Evolutionary conservation across 1,284 basidiomycete genomes (phyloP).

Genomic region (Cryptococcus sp.): DNA sequence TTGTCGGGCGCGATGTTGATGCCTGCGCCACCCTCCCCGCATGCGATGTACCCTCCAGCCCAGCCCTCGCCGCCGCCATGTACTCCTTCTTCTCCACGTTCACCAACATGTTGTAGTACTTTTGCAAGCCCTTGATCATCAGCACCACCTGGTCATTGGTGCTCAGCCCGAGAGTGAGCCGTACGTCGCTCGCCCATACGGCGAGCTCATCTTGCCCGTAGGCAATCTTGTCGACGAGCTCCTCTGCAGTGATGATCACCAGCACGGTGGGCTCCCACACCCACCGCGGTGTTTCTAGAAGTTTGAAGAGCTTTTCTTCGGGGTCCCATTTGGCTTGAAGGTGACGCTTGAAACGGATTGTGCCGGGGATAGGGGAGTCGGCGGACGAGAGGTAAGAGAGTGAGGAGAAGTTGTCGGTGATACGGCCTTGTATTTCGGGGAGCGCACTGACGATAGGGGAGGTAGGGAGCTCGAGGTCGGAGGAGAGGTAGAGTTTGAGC

Average conservation of each 20-base stretch:
- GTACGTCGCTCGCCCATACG: constrained; percentile 33
- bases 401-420: constrained; percentile 34
- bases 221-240: constrained; percentile 39
- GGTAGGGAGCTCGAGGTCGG: constrained; percentile 33
- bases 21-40: background rate
- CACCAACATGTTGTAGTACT: constrained; percentile 39
- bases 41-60: constrained; percentile 14
- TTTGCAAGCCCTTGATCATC: constrained; percentile 44
- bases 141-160: constrained; percentile 37
- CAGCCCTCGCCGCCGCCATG: constrained; percentile 35
- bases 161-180: constrained; percentile 24
- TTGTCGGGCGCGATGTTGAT: constrained; percentile 20
- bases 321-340: constrained; percentile 37
- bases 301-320: constrained; percentile 30
- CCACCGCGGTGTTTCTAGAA: constrained; percentile 31
- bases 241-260: constrained; percentile 39
- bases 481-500: constrained; percentile 42
- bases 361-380: constrained; percentile 30
- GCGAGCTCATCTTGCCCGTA: constrained; percentile 16
- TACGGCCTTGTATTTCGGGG: constrained; percentile 35
- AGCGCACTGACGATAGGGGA: constrained; percentile 42
- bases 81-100: constrained; percentile 33
- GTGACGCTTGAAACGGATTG: constrained; percentile 44
- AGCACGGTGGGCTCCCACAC: constrained; percentile 50
- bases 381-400: constrained; percentile 25